Evolutionary conservation across 768 basidiomycete species (phyloP).

Genomic region (Candolleomyces aberdarensis): DNA sequence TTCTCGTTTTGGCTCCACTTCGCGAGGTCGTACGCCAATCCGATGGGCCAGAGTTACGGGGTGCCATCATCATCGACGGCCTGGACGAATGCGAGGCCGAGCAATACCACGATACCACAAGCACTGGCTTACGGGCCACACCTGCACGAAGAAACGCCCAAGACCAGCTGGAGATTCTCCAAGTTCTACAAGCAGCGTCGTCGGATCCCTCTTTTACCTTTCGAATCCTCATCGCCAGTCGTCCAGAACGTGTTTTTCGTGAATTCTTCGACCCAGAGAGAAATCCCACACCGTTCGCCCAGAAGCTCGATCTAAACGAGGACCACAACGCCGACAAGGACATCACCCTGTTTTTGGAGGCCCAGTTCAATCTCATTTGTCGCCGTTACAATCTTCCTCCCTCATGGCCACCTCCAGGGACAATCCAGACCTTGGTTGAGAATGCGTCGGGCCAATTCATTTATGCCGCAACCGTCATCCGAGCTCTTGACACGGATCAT

Average conservation of each 20-base stretch:
- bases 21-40: too few relatives aligned
- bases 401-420: conserved; percentile 1
- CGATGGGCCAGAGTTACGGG: too few relatives aligned
- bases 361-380: neutral
- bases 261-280: neutral
- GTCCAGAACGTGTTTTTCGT: conserved; percentile 2
- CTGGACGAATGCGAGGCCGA: conserved; percentile 7
- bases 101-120: neutral
- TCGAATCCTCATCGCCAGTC: conserved; percentile 4
- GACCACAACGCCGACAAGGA: neutral
- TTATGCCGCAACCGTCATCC: conserved; percentile 13
- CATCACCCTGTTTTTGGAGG: neutral
- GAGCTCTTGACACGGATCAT: conserved; percentile 6
- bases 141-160: neutral
- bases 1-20: too few relatives aligned
- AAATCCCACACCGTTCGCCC: neutral
- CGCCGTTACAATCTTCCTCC: conserved; percentile 1
- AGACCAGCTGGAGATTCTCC: conserved; percentile 4
- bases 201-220: neutral
- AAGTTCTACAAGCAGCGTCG: conserved; percentile 1
- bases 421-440: neutral
- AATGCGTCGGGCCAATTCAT: conserved; percentile 15
- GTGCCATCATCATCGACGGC: conserved; percentile 8
- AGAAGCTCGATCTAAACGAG: conserved; percentile 2
- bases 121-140: neutral